Evolutionary conservation across 2,329 filamentous ascomycete genomes (phyloP).

Genomic region (Sporothrix curviconia): DNA sequence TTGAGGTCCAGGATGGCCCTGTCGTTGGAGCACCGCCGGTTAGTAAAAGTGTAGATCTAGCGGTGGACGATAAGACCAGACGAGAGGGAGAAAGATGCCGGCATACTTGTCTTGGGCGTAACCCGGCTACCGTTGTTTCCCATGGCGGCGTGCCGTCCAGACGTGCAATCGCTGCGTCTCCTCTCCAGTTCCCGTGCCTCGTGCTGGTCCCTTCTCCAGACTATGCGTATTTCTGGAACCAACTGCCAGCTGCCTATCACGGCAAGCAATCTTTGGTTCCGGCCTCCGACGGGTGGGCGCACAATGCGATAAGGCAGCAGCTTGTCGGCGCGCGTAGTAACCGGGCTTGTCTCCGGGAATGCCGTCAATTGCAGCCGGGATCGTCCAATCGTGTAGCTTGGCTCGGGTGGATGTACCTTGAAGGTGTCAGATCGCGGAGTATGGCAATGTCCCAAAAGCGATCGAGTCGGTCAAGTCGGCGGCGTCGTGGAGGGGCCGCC

Average conservation of each 20-base stretch:
- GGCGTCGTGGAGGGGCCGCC: too few relatives aligned
- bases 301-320: too few relatives aligned
- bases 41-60: too few relatives aligned
- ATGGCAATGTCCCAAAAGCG: neutral
- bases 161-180: neutral
- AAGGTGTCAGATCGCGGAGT: neutral
- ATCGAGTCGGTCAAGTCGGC: neutral
- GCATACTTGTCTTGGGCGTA: constrained; percentile 75
- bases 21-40: too few relatives aligned
- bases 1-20: constrained; percentile 98
- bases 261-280: too few relatives aligned
- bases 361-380: neutral
- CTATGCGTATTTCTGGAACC: too few relatives aligned
- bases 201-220: neutral
- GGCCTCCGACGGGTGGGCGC: too few relatives aligned
- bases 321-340: too few relatives aligned
- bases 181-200: neutral
- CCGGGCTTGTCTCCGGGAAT: too few relatives aligned
- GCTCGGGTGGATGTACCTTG: neutral
- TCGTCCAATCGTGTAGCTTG: constrained; percentile 7
- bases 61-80: neutral
- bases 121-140: constrained; percentile 52
- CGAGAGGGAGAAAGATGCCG: neutral
- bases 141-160: constrained; percentile 32
- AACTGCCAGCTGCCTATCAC: too few relatives aligned